A percentile compares a stretch with the other conserved stretches of the same genome.
Conservation (phyloP, 805 yeast genomes). For the Wickerhamomyces queroliae region DNA sequence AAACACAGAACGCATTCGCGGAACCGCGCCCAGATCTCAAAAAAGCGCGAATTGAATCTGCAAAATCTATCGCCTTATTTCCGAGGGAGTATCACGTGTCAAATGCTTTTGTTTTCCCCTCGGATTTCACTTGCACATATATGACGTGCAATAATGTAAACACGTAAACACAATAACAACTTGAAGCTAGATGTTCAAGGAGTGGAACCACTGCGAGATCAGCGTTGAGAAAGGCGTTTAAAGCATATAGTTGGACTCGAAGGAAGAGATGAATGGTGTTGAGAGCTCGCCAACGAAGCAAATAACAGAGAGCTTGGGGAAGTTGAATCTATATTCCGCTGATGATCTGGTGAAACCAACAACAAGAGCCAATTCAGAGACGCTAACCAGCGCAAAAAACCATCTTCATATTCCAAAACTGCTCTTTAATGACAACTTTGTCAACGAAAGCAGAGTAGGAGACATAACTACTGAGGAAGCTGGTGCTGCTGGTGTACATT, state of each 20-base stretch:
- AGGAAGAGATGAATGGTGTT: slow-evolving; percentile 1
- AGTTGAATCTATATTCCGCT: slow-evolving; percentile 3
- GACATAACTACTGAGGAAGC: background rate
- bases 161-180: too few relatives aligned
- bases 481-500: background rate
- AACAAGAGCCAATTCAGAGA: background rate
- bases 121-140: too few relatives aligned
- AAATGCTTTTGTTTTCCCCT: too few relatives aligned
- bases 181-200: too few relatives aligned
- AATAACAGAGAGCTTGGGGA: slow-evolving; percentile 9
- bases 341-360: background rate
- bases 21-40: background rate
- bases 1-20: background rate
- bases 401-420: slow-evolving; percentile 8
- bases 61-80: too few relatives aligned
- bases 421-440: slow-evolving; percentile 5
- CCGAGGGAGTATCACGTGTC: too few relatives aligned
- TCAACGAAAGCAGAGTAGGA: slow-evolving; percentile 5
- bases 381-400: slow-evolving; percentile 3
- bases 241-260: background rate
- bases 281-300: slow-evolving; percentile 14
- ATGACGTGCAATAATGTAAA: too few relatives aligned
- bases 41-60: background rate
- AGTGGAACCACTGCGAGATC: background rate
- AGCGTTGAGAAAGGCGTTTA: background rate